Evolutionary conservation across 2,329 filamentous ascomycete genomes (phyloP), one percentile per base, ranked within the genome.

Genomic region (Pseudovirgaria hyperparasitica): DNA sequence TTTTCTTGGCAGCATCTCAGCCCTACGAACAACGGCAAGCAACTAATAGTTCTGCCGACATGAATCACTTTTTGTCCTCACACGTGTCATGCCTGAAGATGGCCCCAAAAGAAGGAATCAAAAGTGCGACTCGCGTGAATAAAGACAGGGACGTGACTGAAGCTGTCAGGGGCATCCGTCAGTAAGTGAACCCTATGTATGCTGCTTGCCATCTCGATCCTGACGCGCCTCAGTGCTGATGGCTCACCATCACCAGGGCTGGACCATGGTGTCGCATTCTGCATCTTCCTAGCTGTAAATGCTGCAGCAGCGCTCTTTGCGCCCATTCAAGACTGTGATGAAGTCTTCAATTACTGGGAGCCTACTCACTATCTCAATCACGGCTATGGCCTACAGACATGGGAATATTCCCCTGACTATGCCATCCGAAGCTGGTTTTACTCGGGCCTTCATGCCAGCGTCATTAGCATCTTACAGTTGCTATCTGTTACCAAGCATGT

Each of bases 271-370:
- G 66, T 72, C 24, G 79, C 79, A 9, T 92, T 94, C 51, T 90
- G 80, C 47, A 55, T 82, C 36, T 90, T 92, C 51, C 61, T 92
- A 23, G 60, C 63, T 16, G 76, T 79, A 38, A 84, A 84, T 47
- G 39, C 79, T 11, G 43, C 87, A 13, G 81, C 87, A 5, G 90
- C 87, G 8, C 46, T 79, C 17, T 87, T 77, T 50, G 76, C 85
- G 2, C 90, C 90, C 0, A 93, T 98, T 38, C 86, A 94, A 52
- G 90, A 98, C 55, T 98, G 90, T 51, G 90, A 98, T 45, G 90
- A 98, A 61, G 87, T 87, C 8, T 98, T 92, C 68, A 98, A 98
- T 54, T 98, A 93, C 63, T 98, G 87, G 85, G 90, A 98, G 46
- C 87, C 90, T 0, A 75, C 86, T 0, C 90, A 98, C 55, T 98